phyloP scores from a whole-genome alignment of 225 moss, liverwort and hornwort species.

The Asterella californica region DNA sequence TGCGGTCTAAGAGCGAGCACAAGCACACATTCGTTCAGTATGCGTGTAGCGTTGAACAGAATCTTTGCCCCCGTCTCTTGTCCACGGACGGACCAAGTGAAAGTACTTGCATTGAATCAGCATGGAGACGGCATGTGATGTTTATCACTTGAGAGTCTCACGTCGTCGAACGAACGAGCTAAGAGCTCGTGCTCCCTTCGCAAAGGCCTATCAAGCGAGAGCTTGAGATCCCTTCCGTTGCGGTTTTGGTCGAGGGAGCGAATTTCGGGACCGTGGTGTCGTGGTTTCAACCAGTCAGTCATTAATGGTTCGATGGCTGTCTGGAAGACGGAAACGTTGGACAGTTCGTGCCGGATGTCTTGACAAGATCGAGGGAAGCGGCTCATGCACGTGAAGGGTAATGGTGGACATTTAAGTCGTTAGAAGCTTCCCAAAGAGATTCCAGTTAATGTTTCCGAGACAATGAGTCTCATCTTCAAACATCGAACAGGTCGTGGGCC shows the following conservation, averaged over 20 bases:
- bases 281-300: background rate
- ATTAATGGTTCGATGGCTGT: background rate
- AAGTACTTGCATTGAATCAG: no score
- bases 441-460: background rate
- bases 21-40: no score
- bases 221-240: no score
- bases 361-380: background rate
- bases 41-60: background rate
- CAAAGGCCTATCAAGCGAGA: no score
- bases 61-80: background rate
- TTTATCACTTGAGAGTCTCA: no score
- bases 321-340: background rate
- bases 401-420: background rate
- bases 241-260: no score
- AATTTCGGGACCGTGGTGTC: background rate
- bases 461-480: background rate
- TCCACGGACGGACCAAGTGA: background rate
- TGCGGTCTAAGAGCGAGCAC: no score
- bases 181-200: background rate
- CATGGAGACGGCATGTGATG: no score
- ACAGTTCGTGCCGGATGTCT: background rate
- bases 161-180: no score
- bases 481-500: background rate
- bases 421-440: background rate
- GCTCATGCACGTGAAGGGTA: constrained; percentile 1